phyloP scores from a whole-genome alignment of 2,329 filamentous ascomycete species.

The Verticillium tricorpus region DNA sequence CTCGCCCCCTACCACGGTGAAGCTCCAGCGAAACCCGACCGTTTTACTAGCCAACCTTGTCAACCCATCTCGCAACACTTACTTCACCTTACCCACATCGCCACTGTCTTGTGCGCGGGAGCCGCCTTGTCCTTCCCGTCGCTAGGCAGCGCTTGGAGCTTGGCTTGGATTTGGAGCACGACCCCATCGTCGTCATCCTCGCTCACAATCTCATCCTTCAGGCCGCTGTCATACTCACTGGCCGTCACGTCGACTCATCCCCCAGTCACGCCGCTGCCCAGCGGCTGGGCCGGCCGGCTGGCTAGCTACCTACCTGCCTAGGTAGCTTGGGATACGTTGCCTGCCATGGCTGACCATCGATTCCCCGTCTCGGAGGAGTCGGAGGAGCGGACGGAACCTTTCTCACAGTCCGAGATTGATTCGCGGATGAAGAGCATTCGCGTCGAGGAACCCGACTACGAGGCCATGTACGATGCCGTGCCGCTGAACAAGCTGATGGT shows the following conservation, averaged over 20 bases:
- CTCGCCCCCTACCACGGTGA: neutral
- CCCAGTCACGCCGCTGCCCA: neutral
- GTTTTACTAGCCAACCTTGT: neutral
- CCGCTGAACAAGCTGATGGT: slow-evolving; percentile 49
- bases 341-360: slow-evolving; percentile 42
- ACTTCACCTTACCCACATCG: neutral
- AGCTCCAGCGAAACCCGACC: neutral
- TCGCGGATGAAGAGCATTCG: slow-evolving; percentile 41
- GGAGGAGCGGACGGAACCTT: slow-evolving; percentile 54
- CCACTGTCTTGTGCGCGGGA: neutral
- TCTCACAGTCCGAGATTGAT: slow-evolving; percentile 52
- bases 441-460: slow-evolving; percentile 36
- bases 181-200: slow-evolving; percentile 6
- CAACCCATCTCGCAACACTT: neutral
- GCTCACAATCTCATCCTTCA: slow-evolving; percentile 18
- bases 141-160: neutral
- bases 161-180: neutral
- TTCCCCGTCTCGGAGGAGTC: slow-evolving; percentile 32
- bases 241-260: neutral
- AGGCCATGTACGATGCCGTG: slow-evolving; percentile 36
- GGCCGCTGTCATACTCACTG: slow-evolving; percentile 19
- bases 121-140: neutral
- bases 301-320: slow-evolving; percentile 4
- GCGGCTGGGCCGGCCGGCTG: neutral
- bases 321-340: slow-evolving; percentile 3